phyloP scores from a whole-genome alignment of 805 yeast genomes.

The Wickerhamomyces mucosus region DNA sequence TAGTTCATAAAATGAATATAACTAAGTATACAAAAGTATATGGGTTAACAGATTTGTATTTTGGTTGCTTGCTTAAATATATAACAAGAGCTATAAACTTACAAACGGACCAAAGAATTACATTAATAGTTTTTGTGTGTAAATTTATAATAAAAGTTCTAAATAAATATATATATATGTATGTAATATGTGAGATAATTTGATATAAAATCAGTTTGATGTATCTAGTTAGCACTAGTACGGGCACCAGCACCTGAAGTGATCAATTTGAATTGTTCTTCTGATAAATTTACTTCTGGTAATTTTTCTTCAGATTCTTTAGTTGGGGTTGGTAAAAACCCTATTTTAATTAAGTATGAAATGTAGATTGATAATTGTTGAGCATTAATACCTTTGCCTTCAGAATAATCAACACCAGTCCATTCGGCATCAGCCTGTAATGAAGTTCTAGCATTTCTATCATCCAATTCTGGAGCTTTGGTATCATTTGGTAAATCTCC shows the following conservation, averaged over 20 bases:
- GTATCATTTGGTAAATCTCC: slow-evolving; percentile 88
- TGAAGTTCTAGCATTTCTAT: slow-evolving; percentile 65
- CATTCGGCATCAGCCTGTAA: slow-evolving; percentile 50
- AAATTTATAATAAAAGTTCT: too few relatives aligned
- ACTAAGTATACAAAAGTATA: too few relatives aligned
- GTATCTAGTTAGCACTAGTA: slow-evolving; percentile 41
- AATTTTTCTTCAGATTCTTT: slow-evolving; percentile 30
- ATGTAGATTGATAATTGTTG: slow-evolving; percentile 67
- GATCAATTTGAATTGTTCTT: slow-evolving; percentile 48
- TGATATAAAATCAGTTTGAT: too few relatives aligned
- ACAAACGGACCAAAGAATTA: too few relatives aligned
- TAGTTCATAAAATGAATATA: too few relatives aligned
- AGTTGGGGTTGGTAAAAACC: slow-evolving; percentile 65
- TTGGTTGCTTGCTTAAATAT: too few relatives aligned
- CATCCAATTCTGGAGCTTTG: slow-evolving; percentile 93
- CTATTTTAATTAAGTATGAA: slow-evolving; percentile 69
- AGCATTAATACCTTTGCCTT: slow-evolving; percentile 67
- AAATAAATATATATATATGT: too few relatives aligned
- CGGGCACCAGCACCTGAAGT: slow-evolving; percentile 68
- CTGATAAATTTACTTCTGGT: slow-evolving; percentile 48
- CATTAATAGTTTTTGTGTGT: too few relatives aligned
- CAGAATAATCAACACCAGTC: slow-evolving; percentile 58
- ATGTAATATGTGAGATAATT: too few relatives aligned
- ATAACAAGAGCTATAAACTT: too few relatives aligned
- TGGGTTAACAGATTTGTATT: too few relatives aligned